Conservation (phyloP, 2,329 filamentous ascomycete genomes). For the Epichloe typhina region DNA sequence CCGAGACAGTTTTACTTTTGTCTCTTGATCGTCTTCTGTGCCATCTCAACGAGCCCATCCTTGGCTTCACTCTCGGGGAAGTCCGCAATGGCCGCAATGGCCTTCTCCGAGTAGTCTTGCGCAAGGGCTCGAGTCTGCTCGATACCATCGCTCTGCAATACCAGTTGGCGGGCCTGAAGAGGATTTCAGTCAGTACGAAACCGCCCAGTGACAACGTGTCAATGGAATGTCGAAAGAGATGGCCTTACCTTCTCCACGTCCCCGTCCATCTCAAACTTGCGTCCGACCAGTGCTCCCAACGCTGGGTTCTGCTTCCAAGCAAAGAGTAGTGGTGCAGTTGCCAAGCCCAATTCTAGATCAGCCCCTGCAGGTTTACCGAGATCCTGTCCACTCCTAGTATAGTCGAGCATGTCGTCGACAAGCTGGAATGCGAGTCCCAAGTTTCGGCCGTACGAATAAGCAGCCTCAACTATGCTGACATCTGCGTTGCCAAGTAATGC, state of each 20-base stretch:
- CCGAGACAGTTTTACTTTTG: constrained; percentile 49
- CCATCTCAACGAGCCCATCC: constrained; percentile 84
- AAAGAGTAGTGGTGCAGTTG: constrained; percentile 86
- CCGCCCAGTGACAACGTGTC: neutral
- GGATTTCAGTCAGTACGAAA: neutral
- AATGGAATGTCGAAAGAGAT: neutral
- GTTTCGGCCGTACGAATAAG: constrained; percentile 87
- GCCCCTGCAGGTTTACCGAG: constrained; percentile 91
- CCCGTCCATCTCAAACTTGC: constrained; percentile 68
- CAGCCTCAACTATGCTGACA: constrained; percentile 70
- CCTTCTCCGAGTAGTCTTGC: constrained; percentile 80
- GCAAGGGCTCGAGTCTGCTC: constrained; percentile 85
- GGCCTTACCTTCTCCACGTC: constrained; percentile 68
- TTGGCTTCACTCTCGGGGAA: constrained; percentile 96
- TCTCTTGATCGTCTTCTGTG: constrained; percentile 76
- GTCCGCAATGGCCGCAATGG: constrained; percentile 65
- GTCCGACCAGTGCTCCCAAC: constrained; percentile 75
- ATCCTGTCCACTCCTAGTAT: constrained; percentile 72
- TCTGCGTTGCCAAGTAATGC: constrained; percentile 73
- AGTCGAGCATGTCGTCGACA: constrained; percentile 96
- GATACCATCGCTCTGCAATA: constrained; percentile 71
- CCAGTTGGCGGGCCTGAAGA: constrained; percentile 68
- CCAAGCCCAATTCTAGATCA: constrained; percentile 83
- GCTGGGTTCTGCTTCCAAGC: constrained; percentile 85
- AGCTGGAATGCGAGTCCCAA: constrained; percentile 91